These are phyloP conservation scores for Digitaria exilis DNA, from an alignment of 202 grass and related monocot species.

Conservation along the genomic window DNA sequence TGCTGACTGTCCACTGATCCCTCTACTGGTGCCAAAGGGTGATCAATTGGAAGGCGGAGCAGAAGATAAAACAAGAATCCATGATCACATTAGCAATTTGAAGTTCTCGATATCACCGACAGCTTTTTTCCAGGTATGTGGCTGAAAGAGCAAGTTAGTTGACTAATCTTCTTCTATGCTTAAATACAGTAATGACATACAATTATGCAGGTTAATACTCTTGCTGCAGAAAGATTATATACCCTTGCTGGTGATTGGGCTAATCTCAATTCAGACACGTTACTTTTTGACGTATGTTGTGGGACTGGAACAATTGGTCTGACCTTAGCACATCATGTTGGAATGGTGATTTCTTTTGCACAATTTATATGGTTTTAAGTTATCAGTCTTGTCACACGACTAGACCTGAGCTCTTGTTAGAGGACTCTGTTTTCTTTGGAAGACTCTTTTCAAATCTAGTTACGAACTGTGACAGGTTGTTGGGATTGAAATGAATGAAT, in stretches of 20 bases:
- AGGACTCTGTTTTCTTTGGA: slow-evolving; percentile 8
- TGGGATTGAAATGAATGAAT: slow-evolving; percentile 99
- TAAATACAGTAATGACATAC: slow-evolving; percentile 41
- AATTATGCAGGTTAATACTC: slow-evolving; percentile 89
- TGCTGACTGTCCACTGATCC: slow-evolving; percentile 83
- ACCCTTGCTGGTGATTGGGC: slow-evolving; percentile 95
- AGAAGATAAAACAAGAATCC: slow-evolving; percentile 76
- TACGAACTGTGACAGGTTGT: slow-evolving; percentile 69
- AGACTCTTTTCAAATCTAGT: slow-evolving; percentile 24
- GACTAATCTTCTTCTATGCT: slow-evolving; percentile 3
- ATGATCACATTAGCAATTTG: slow-evolving; percentile 87
- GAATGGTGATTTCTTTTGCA: slow-evolving; percentile 65
- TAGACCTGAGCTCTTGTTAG: slow-evolving; percentile 7
- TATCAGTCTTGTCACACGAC: slow-evolving; percentile 12
- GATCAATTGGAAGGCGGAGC: slow-evolving; percentile 46
- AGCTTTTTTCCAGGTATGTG: slow-evolving; percentile 93
- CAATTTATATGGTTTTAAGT: slow-evolving; percentile 1
- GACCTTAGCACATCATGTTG: slow-evolving; percentile 84
- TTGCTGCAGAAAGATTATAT: slow-evolving; percentile 91
- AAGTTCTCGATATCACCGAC: slow-evolving; percentile 94
- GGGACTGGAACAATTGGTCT: slow-evolving; percentile 98
- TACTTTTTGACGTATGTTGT: slow-evolving; percentile 98
- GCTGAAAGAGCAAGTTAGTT: slow-evolving; percentile 7
- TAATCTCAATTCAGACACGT: slow-evolving; percentile 78
- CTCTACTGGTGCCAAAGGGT: slow-evolving; percentile 55